These are phyloP conservation scores for Penicillium capsulatum DNA, from an alignment of 2,329 filamentous ascomycete genomes.

Conservation along the genomic window DNA sequence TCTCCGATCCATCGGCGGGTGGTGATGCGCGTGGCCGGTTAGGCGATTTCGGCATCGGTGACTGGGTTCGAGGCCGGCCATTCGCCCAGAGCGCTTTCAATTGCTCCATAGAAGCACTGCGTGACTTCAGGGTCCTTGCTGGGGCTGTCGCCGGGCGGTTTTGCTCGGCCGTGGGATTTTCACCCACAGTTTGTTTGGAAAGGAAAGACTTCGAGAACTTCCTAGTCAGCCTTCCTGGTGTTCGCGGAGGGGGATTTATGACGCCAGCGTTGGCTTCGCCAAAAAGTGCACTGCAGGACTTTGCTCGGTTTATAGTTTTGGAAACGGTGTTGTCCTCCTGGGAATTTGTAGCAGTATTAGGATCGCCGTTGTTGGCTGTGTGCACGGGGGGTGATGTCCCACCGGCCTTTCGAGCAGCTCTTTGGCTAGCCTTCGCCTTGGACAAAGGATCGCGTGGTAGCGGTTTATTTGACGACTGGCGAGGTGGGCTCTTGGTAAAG, in stretches of 20 bases:
- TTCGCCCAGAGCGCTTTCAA: conserved; percentile 20
- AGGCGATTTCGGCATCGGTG: conserved; percentile 12
- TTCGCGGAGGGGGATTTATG: conserved; percentile 14
- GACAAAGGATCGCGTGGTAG: conserved; percentile 28
- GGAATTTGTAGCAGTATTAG: conserved; percentile 11
- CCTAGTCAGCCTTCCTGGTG: conserved; percentile 19
- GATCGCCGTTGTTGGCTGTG: conserved; percentile 19
- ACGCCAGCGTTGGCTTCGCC: conserved; percentile 8
- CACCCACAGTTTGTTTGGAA: conserved; percentile 17
- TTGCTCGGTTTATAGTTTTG: conserved; percentile 17
- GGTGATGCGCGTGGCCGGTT: conserved; percentile 5
- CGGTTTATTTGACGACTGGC: conserved; percentile 25
- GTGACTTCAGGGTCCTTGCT: conserved; percentile 21
- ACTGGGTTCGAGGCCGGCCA: conserved; percentile 17
- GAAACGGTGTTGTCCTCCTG: conserved; percentile 12
- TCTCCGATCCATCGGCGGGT: conserved; percentile 17
- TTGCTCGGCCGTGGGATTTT: conserved; percentile 9
- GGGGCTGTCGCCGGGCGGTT: conserved; percentile 28
- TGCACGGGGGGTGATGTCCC: conserved; percentile 4
- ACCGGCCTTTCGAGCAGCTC: conserved; percentile 9
- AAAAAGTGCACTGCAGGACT: conserved; percentile 22
- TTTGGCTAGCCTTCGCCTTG: conserved; percentile 11
- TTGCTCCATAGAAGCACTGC: conserved; percentile 27
- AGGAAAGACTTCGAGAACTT: conserved; percentile 25
- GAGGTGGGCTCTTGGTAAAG: conserved; percentile 18